Base-by-base conservation (phyloP, 305 asterid species). In the Petunia hybrid region DNA sequence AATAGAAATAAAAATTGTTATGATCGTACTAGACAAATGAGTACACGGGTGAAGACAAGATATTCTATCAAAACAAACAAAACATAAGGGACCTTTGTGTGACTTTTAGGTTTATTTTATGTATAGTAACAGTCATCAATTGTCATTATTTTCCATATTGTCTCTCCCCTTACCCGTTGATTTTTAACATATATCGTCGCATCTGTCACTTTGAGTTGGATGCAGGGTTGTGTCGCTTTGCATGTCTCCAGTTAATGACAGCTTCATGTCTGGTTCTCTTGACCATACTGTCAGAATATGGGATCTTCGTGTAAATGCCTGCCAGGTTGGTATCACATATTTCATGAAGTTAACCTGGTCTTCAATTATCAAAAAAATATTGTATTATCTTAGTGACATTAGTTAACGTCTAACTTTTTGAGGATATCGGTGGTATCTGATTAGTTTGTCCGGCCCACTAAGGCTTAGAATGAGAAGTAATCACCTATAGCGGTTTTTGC, bases 181-280 rank as follows among this genome's bases (percentile, higher is more conserved):
- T 36, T 51, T 22, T 68, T 38, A 35, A 65, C 14, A 55, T 62
- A 68, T 51, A 36, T 73, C 48, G 6, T 73, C 61, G 1, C 56
- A 79, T 79, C 41, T 79, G 51, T 83, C 77, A 61, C 63, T 80
- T 57, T 75, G 59, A 60, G 7, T 79, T 83, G 73, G 76, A 56
- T 84, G 71, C 80, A 96, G 99, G 95, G 97, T 96, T 82, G 97
- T 92, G 80, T 96, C 98, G 39, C 87, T 96, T 83, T 92, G 98
- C 91, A 96, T 94, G 98, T 96, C 98, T 85, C 98, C 99, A 0
- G 87, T 93, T 78, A 91, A 96, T 45, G 99, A 96, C 79, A 84
- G 95, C 85, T 96, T 96, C 90, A 93, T 96, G 99, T 94, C 99
- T 57, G 98, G 98, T 80, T 96, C 99, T 86, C 91, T 96, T 81